Conservation (phyloP, 164 flowering plant genomes). For the Pachysandra terminalis region DNA sequence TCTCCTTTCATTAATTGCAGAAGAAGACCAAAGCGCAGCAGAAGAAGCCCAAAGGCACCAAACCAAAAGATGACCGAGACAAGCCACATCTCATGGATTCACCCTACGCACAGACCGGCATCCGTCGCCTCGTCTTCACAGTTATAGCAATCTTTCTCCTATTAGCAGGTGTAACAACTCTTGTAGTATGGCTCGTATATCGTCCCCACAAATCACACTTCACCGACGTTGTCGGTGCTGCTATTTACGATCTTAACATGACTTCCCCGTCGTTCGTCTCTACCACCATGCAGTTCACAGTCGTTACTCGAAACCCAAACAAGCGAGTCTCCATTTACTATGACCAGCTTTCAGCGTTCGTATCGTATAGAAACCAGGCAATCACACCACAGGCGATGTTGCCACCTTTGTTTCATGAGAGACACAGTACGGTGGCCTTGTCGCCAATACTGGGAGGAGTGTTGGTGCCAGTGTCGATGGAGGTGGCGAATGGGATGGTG, state of each 20-base stretch:
- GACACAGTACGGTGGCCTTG: constrained; percentile 50
- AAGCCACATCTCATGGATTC: neutral
- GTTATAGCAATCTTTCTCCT: constrained; percentile 41
- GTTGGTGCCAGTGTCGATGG: constrained; percentile 54
- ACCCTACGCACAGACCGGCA: neutral
- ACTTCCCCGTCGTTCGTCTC: constrained; percentile 46
- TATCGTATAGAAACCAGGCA: constrained; percentile 50
- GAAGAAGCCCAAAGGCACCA: neutral
- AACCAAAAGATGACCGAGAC: constrained; percentile 7
- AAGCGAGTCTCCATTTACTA: constrained; percentile 48
- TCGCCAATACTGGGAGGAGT: constrained; percentile 55
- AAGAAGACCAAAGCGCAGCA: constrained; percentile 7
- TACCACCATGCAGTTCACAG: constrained; percentile 71
- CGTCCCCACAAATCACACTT: constrained; percentile 69
- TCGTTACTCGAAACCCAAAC: constrained; percentile 73
- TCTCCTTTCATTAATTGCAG: constrained; percentile 4
- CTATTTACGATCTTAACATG: constrained; percentile 55
- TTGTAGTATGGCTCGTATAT: constrained; percentile 66
- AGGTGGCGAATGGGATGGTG: constrained; percentile 49
- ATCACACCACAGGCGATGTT: constrained; percentile 56
- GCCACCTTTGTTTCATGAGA: constrained; percentile 55
- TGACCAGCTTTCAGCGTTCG: constrained; percentile 52
- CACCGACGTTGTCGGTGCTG: constrained; percentile 54
- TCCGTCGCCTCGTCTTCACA: constrained; percentile 22
- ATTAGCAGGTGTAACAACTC: constrained; percentile 48